Conservation (phyloP, 2,329 filamentous ascomycete genomes). For the Elsinoe ampelina region DNA sequence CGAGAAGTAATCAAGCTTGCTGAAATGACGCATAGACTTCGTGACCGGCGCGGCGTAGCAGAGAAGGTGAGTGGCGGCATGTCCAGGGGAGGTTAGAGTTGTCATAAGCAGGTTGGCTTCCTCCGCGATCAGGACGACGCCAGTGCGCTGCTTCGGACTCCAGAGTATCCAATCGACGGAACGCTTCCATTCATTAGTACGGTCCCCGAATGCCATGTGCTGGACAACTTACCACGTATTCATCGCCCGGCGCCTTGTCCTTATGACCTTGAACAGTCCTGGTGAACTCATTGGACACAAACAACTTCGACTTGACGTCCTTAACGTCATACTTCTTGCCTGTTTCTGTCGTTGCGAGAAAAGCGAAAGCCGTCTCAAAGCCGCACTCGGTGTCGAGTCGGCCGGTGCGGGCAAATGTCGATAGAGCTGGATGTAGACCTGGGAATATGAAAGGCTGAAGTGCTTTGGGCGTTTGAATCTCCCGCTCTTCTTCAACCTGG, state of each 20-base stretch:
- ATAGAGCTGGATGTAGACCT: constrained; percentile 34
- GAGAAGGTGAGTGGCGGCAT: constrained; percentile 37
- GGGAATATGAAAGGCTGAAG: constrained; percentile 36
- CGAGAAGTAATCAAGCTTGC: constrained; percentile 43
- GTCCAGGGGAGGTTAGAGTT: constrained; percentile 25
- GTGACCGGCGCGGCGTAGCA: constrained; percentile 54
- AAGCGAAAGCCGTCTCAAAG: constrained; percentile 20
- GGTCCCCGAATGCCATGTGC: background rate
- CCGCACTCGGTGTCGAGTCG: background rate
- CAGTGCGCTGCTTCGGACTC: constrained; percentile 39
- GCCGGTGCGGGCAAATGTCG: background rate
- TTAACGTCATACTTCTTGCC: constrained; percentile 36
- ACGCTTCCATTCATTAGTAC: constrained; percentile 22
- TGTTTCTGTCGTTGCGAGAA: constrained; percentile 38
- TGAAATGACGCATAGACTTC: constrained; percentile 51
- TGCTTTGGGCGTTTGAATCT: constrained; percentile 40
- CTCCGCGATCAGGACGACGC: constrained; percentile 52
- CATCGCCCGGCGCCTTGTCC: constrained; percentile 30
- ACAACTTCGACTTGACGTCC: constrained; percentile 28
- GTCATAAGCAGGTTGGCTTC: constrained; percentile 51
- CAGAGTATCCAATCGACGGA: constrained; percentile 55
- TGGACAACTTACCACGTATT: constrained; percentile 31
- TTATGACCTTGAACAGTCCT: constrained; percentile 33
- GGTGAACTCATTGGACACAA: constrained; percentile 40
- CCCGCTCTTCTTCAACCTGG: constrained; percentile 49